Base-by-base conservation (phyloP, 148 eudicot species). In the Cornus kousa region DNA sequence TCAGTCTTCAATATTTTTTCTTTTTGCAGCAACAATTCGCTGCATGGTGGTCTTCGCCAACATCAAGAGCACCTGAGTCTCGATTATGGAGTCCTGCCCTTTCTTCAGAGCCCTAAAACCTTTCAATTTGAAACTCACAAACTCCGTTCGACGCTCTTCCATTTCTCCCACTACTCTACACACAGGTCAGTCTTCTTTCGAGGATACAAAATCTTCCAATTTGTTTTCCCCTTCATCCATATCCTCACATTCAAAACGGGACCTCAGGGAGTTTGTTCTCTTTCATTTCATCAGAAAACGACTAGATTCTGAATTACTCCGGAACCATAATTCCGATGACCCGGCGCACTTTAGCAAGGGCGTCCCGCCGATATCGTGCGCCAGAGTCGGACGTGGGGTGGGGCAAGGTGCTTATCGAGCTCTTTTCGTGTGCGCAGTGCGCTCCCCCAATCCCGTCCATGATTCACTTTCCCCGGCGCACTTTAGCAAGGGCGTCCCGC, bases 71-170 rank as follows among this genome's bases (percentile, higher is more conserved):
- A 20, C 71, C 3, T 73, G 19, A 48, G 28, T 5, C 62, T 67
- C 19, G 28, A n/a, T 3, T 19, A 86, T 86, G 88, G 88, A 83
- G 70, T 80, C 82, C 28, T 76, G 77, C 66, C 12, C 78, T 68
- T 24, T 86, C 70, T 57, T 84, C 81, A 81, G 85, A 79, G 68
- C 83, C 67, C 71, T 86, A 2, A 86, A 81, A 70, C 83, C 87
- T 74, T 74, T 72, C 68, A 86, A 81, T 78, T 67, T 70, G 24
- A 80, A 75, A 22, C 68, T 81, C 20, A 20, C 84, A 8, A 76
- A 80, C 53, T 71, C 77, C 23, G 39, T 82, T 60, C 85, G 85
- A 69, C 75, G 70, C 77, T 86, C 86, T 74, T 82, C 87, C 71
- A 23, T 50, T 59, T 85, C 89, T 39, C 79, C 89, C 6, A 4